These are phyloP conservation scores for Noccaea bulbosa DNA, from an alignment of 345 rosid species.

Conservation along the genomic window DNA sequence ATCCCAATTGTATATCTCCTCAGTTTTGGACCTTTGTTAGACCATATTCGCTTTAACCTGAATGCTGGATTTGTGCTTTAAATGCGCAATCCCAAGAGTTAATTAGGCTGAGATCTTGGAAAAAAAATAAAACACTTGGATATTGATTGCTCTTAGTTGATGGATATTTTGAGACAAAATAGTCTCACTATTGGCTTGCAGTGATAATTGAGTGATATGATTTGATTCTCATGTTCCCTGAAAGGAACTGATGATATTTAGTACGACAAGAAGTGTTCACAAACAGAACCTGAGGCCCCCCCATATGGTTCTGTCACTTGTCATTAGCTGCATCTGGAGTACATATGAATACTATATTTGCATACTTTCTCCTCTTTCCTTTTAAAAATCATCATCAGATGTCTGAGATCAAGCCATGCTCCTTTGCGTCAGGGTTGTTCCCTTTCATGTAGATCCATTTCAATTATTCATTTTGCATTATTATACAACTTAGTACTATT, in stretches of 20 bases:
- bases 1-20: neutral
- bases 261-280: slow-evolving; percentile 42
- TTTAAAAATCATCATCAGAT: slow-evolving; percentile 33
- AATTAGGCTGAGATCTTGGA: neutral
- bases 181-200: slow-evolving; percentile 29
- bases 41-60: neutral
- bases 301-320: slow-evolving; percentile 41
- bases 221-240: slow-evolving; percentile 35
- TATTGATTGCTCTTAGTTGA: slow-evolving; percentile 11
- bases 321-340: slow-evolving; percentile 36
- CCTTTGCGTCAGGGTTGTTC: slow-evolving; percentile 45
- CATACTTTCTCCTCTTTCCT: slow-evolving; percentile 32
- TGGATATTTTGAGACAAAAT: slow-evolving; percentile 33
- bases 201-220: slow-evolving; percentile 38
- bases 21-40: slow-evolving; percentile 9
- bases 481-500: slow-evolving; percentile 31
- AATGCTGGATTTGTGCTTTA: slow-evolving; percentile 2
- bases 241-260: slow-evolving; percentile 38
- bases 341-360: slow-evolving; percentile 32
- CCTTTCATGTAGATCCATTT: slow-evolving; percentile 27
- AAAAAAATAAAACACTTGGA: neutral
- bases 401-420: slow-evolving; percentile 41
- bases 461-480: slow-evolving; percentile 42
- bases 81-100: neutral
- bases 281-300: slow-evolving; percentile 48